A percentile compares a stretch with the other conserved stretches of the same genome.
phyloP scores from a whole-genome alignment of 1,284 basidiomycete species.

The Pyrrhoderma lamaoense region DNA sequence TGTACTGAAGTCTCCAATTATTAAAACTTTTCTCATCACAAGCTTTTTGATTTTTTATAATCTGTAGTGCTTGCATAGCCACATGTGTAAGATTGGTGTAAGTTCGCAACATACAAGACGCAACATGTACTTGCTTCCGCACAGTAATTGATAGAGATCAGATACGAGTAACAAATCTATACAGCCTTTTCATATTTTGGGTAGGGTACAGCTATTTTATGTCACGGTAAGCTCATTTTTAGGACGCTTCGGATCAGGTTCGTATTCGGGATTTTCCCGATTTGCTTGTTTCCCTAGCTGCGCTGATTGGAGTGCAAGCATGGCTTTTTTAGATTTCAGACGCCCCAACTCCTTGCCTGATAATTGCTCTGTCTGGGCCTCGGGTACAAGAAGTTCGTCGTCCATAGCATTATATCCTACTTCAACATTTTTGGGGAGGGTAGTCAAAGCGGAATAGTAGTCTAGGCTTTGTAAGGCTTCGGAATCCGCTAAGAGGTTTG shows the following conservation, averaged over 20 bases:
- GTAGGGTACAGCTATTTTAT: too few relatives aligned
- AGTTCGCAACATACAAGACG: background rate
- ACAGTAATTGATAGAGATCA: too few relatives aligned
- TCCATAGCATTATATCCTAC: constrained; percentile 37
- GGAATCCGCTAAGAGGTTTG: constrained; percentile 34
- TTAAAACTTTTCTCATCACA: too few relatives aligned
- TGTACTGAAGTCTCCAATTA: too few relatives aligned
- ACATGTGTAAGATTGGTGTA: too few relatives aligned
- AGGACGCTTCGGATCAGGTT: constrained; percentile 6
- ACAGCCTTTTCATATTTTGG: too few relatives aligned
- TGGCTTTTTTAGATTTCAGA: constrained; percentile 40
- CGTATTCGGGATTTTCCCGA: background rate
- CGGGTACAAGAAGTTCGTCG: constrained; percentile 20
- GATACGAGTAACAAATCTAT: too few relatives aligned
- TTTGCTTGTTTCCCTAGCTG: constrained; percentile 3
- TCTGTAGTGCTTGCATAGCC: background rate
- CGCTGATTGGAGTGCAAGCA: constrained; percentile 7
- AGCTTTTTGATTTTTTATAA: too few relatives aligned
- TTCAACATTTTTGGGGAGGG: constrained; percentile 57
- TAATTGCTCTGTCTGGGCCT: constrained; percentile 23
- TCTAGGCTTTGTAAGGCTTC: constrained; percentile 48
- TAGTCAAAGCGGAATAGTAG: constrained; percentile 50
- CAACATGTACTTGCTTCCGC: too few relatives aligned
- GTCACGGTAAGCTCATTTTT: constrained; percentile 1
- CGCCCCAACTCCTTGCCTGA: constrained; percentile 42